Percentiles rank a stretch among this genome's conserved stretches.
Evolutionary conservation across 495 filamentous ascomycete species (phyloP).

Genomic region (Aspergillus nanangensis): DNA sequence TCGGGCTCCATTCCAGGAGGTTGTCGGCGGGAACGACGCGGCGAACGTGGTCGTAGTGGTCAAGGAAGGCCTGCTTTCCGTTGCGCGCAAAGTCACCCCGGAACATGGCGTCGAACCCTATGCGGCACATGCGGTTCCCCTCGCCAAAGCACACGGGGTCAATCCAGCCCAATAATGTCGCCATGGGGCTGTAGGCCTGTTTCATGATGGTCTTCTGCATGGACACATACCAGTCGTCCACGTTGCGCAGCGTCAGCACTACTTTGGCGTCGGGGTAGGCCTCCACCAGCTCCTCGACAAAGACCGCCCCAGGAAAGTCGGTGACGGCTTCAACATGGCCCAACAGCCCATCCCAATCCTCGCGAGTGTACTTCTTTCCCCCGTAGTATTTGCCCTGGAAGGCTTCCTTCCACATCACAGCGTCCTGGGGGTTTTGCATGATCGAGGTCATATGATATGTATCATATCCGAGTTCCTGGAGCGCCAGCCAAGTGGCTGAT

Average conservation of each 20-base stretch:
- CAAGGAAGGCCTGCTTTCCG: constrained; percentile 19
- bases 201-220: constrained; percentile 32
- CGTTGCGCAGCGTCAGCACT: constrained; percentile 34
- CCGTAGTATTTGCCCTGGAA: constrained; percentile 46
- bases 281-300: constrained; percentile 32
- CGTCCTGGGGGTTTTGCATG: constrained; percentile 34
- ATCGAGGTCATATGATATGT: constrained; percentile 19
- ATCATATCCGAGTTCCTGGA: constrained; percentile 10
- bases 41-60: constrained; percentile 23
- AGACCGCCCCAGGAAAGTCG: constrained; percentile 35
- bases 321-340: constrained; percentile 37
- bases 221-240: constrained; percentile 37
- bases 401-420: constrained; percentile 46
- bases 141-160: constrained; percentile 4
- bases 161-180: constrained; percentile 14
- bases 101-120: constrained; percentile 27
- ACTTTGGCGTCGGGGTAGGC: constrained; percentile 41
- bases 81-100: constrained; percentile 20
- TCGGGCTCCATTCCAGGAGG: constrained; percentile 23
- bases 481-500: constrained; percentile 11
- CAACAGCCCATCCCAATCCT: constrained; percentile 51
- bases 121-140: constrained; percentile 20
- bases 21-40: constrained; percentile 12
- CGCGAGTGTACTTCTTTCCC: constrained; percentile 36
- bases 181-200: constrained; percentile 11